Conservation (phyloP, 2,329 filamentous ascomycete genomes). For the Emericellopsis cladophorae region DNA sequence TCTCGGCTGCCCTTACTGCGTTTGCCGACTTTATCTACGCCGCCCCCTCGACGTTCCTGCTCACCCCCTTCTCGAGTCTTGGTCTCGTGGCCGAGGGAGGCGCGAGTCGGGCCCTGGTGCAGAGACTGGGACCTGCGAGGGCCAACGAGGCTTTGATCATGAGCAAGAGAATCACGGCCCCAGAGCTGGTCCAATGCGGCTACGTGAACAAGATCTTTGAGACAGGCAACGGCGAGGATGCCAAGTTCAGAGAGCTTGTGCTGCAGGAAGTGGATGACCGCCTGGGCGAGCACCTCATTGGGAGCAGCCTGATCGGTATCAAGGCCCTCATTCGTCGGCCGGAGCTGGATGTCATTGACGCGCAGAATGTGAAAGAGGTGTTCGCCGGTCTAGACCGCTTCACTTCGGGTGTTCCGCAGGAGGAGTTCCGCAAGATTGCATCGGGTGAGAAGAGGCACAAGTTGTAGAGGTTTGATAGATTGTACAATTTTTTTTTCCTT, state of each 20-base stretch:
- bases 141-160: slow-evolving; percentile 91
- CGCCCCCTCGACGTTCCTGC: slow-evolving; percentile 66
- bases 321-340: slow-evolving; percentile 72
- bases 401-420: slow-evolving; percentile 66
- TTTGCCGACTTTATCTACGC: slow-evolving; percentile 91
- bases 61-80: slow-evolving; percentile 83
- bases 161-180: slow-evolving; percentile 62
- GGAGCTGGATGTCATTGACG: slow-evolving; percentile 59
- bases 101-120: slow-evolving; percentile 65
- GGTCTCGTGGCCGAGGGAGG: slow-evolving; percentile 86
- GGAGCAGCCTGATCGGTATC: slow-evolving; percentile 68
- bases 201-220: slow-evolving; percentile 79
- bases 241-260: slow-evolving; percentile 58
- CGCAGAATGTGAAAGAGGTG: slow-evolving; percentile 71
- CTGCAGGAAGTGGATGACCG: slow-evolving; percentile 69
- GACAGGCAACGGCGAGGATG: slow-evolving; percentile 46
- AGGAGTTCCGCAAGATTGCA: slow-evolving; percentile 78
- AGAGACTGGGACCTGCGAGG: slow-evolving; percentile 64
- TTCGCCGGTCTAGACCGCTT: slow-evolving; percentile 79
- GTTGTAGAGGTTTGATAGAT: slow-evolving; percentile 35
- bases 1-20: slow-evolving; percentile 71
- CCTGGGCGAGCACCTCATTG: slow-evolving; percentile 67
- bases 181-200: slow-evolving; percentile 62
- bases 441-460: slow-evolving; percentile 91
- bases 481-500: not conserved